Evolutionary conservation across 2,329 filamentous ascomycete species (phyloP).

Genomic region (Fusarium sp.): DNA sequence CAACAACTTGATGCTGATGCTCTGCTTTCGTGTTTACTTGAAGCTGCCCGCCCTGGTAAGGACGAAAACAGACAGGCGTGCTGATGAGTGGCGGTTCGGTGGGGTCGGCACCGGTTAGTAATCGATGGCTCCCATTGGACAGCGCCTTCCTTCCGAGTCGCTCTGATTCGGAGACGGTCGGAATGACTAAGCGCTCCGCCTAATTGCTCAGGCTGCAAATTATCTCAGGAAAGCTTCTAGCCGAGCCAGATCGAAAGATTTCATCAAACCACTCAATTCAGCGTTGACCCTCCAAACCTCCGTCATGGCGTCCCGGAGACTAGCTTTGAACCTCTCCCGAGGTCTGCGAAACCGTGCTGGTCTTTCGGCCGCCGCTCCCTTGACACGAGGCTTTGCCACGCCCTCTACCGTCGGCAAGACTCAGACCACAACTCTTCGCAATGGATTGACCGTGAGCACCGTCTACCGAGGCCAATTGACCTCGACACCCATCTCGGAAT

Average conservation of each 20-base stretch:
- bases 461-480: slow-evolving; percentile 51
- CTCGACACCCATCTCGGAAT: slow-evolving; percentile 32
- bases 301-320: slow-evolving; percentile 93
- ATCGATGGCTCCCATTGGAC: slow-evolving; percentile 50
- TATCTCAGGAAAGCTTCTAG: slow-evolving; percentile 56
- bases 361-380: slow-evolving; percentile 76
- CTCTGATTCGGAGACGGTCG: slow-evolving; percentile 53
- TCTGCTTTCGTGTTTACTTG: slow-evolving; percentile 15
- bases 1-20: slow-evolving; percentile 4
- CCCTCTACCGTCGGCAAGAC: slow-evolving; percentile 83
- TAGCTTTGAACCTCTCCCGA: slow-evolving; percentile 92
- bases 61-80: slow-evolving; percentile 36
- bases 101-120: slow-evolving; percentile 43
- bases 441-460: slow-evolving; percentile 86
- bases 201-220: slow-evolving; percentile 55
- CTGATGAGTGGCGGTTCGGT: slow-evolving; percentile 24
- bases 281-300: slow-evolving; percentile 59
- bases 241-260: slow-evolving; percentile 57
- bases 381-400: slow-evolving; percentile 89
- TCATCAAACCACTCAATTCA: slow-evolving; percentile 65
- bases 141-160: slow-evolving; percentile 15
- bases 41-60: slow-evolving; percentile 11
- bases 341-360: slow-evolving; percentile 87
- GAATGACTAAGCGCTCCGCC: slow-evolving; percentile 52
- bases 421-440: slow-evolving; percentile 94